Evolutionary conservation across 768 basidiomycete species (phyloP).

Genomic region (Rubroboletus satanas): DNA sequence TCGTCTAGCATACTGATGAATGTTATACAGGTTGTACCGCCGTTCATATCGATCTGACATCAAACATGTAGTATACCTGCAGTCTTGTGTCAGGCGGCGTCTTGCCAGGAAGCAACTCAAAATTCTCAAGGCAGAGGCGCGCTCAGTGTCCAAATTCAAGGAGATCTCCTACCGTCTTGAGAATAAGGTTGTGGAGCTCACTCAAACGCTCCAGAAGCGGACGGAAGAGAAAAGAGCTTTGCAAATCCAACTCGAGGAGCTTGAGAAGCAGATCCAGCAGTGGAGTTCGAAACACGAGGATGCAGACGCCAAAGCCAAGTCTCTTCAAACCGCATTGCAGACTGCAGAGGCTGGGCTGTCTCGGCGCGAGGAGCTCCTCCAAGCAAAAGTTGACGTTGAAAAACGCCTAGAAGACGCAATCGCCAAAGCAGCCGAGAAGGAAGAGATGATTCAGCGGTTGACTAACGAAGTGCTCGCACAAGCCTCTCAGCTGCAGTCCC

Average conservation of each 20-base stretch:
- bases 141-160: conserved; percentile 97
- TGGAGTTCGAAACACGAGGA: conserved; percentile 91
- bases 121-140: conserved; percentile 82
- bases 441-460: conserved; percentile 75
- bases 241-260: conserved; percentile 63
- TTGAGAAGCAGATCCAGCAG: conserved; percentile 82
- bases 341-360: conserved; percentile 66
- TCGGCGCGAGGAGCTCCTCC: conserved; percentile 70
- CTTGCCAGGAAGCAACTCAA: conserved; percentile 84
- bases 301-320: conserved; percentile 66
- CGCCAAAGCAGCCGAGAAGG: conserved; percentile 73
- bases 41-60: conserved; percentile 57
- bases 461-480: conserved; percentile 74
- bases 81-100: conserved; percentile 88
- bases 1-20: conserved; percentile 2
- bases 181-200: conserved; percentile 99
- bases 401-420: conserved; percentile 74
- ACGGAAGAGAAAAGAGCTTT: conserved; percentile 89
- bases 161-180: conserved; percentile 96
- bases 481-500: conserved; percentile 69
- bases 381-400: conserved; percentile 76
- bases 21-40: conserved; percentile 47
- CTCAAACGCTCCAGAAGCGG: conserved; percentile 86
- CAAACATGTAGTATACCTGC: conserved; percentile 73
- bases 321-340: conserved; percentile 66